phyloP scores from a whole-genome alignment of 768 basidiomycete species.

The Serendipita sp. region DNA sequence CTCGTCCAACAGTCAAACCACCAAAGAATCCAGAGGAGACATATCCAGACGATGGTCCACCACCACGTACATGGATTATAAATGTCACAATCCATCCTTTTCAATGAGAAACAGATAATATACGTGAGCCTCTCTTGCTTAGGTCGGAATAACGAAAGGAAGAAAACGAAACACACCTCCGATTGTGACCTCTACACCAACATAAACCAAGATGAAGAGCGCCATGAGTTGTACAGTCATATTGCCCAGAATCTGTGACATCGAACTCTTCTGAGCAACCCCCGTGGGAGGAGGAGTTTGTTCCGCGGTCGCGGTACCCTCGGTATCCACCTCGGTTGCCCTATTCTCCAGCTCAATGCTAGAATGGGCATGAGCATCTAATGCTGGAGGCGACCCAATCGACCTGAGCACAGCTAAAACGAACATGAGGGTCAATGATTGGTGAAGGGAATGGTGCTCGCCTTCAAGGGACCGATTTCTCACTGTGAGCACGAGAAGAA shows the following conservation, averaged over 20 bases:
- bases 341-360: not conserved
- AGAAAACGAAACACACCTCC: constrained; percentile 5
- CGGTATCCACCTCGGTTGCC: not conserved
- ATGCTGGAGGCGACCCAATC: not conserved
- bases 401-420: not conserved
- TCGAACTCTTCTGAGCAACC: not conserved
- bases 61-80: constrained; percentile 26
- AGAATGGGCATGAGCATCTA: not conserved
- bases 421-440: not conserved
- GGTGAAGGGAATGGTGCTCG: not conserved
- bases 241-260: constrained; percentile 8
- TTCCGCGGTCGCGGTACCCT: not conserved
- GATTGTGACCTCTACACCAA: constrained; percentile 13
- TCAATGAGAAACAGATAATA: not conserved
- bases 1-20: constrained; percentile 10
- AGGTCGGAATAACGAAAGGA: not conserved
- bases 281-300: not conserved
- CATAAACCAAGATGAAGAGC: constrained; percentile 12
- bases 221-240: constrained; percentile 10
- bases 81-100: constrained; percentile 60
- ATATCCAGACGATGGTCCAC: constrained; percentile 35
- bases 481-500: not conserved
- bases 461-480: not conserved
- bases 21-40: constrained; percentile 25
- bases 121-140: no score